These are phyloP conservation scores for Candolleomyces efflorescens DNA, from an alignment of 768 basidiomycete species.

Conservation along the genomic window DNA sequence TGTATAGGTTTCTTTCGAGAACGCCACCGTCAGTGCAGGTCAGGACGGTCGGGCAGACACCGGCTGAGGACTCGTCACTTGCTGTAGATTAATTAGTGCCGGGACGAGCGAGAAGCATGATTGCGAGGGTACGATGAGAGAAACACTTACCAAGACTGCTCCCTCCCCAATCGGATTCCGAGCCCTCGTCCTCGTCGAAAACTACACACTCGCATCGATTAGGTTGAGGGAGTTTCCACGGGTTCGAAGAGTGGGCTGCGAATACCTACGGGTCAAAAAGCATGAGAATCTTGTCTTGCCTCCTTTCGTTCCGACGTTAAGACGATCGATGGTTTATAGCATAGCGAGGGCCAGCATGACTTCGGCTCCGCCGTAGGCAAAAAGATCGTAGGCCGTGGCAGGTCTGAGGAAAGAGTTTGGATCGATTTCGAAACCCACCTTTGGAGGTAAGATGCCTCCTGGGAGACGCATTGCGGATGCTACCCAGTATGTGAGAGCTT, in stretches of 20 bases:
- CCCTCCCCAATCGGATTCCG: slow-evolving; percentile 42
- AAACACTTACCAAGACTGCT: slow-evolving; percentile 32
- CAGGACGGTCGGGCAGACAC: background rate
- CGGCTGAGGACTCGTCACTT: background rate
- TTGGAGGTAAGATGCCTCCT: slow-evolving; percentile 28
- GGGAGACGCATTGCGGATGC: slow-evolving; percentile 44
- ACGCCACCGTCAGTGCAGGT: background rate
- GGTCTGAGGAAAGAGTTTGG: slow-evolving; percentile 6
- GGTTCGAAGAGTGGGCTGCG: slow-evolving; percentile 31
- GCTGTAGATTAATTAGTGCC: background rate
- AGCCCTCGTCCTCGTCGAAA: slow-evolving; percentile 23
- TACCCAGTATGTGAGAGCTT: slow-evolving; percentile 52
- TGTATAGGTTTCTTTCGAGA: background rate
- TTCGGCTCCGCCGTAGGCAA: slow-evolving; percentile 19
- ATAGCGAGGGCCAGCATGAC: slow-evolving; percentile 23
- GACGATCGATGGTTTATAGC: slow-evolving; percentile 3
- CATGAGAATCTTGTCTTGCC: background rate
- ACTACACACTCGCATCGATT: slow-evolving; percentile 18
- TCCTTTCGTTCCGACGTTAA: background rate
- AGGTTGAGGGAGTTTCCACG: slow-evolving; percentile 23
- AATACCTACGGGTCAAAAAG: slow-evolving; percentile 32
- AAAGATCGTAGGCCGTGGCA: slow-evolving; percentile 19
- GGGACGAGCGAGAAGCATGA: background rate
- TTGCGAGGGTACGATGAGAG: background rate
- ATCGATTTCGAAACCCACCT: slow-evolving; percentile 32